Percentiles rank a stretch among this genome's conserved stretches.
Evolutionary conservation across 805 yeast genomes (phyloP).

Genomic region (Kluyveromyces siamensis): DNA sequence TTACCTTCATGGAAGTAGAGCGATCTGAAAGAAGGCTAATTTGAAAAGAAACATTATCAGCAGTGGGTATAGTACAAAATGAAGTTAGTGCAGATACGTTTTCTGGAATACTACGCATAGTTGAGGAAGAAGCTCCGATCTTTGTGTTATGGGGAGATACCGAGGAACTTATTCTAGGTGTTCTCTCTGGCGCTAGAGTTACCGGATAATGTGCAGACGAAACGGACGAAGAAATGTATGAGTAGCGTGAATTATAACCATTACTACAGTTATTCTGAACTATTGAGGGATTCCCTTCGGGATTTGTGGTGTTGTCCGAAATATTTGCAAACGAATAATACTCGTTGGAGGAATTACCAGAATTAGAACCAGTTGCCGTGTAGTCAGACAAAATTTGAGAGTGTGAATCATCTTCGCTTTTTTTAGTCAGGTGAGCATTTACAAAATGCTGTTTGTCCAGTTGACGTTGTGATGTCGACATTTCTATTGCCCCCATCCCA

Average conservation of each 20-base stretch:
- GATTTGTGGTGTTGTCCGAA: conserved; percentile 28
- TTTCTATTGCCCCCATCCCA: conserved; percentile 14
- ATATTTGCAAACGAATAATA: conserved; percentile 31
- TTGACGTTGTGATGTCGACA: conserved; percentile 6
- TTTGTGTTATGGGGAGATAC: background rate
- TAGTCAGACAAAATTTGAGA: conserved; percentile 28
- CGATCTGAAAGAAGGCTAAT: conserved; percentile 1
- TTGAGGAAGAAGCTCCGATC: background rate
- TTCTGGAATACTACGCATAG: conserved; percentile 1
- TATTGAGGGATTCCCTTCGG: background rate
- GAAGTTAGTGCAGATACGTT: conserved; percentile 5
- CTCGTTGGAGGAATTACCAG: conserved; percentile 23
- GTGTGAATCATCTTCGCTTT: conserved; percentile 13
- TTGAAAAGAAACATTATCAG: conserved; percentile 22
- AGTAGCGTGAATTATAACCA: background rate
- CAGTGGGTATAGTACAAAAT: conserved; percentile 20
- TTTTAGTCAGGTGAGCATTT: conserved; percentile 12
- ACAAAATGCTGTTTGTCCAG: conserved; percentile 19
- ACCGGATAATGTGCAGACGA: conserved; percentile 9
- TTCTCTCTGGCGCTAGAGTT: conserved; percentile 15
- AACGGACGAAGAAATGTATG: conserved; percentile 5
- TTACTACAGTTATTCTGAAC: background rate
- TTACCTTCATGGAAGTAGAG: background rate
- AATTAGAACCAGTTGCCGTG: conserved; percentile 16
- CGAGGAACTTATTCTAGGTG: background rate